Evolutionary conservation across 139 green algal species (phyloP), one percentile per base, ranked within the genome.

Genomic region (Asterochloris sp.): DNA sequence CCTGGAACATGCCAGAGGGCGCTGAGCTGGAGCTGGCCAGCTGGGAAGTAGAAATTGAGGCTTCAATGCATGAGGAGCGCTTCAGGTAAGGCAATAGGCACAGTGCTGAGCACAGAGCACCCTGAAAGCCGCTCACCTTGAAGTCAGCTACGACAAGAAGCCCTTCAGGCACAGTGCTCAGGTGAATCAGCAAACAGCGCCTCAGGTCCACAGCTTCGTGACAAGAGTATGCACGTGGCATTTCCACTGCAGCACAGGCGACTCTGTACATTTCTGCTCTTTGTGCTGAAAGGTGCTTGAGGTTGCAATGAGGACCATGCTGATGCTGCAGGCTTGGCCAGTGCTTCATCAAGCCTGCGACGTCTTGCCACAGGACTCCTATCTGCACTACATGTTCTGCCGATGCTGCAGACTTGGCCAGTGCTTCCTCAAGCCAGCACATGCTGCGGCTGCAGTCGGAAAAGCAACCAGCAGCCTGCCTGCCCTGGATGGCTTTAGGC

Each of bases 41-140:
- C 76, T 94, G 86, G 84, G 85, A 92, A 71, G 28, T 90, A 11
- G 92, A 96, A 82, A 82, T 92, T 14, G 88, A 93, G 78, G 77
- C 79, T 17, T 27, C 77, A 21, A 62, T 95, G 60, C 24, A 73
- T 0, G 54, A 78, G 10, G 83, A 87, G 0, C 77, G 88, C 16
- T 95, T 92, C 88, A 89, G 84, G 87, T 93, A 47, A 68, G 75
- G 12, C 24, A 26, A 23, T 0, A 12, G 67, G 69, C 26, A 67
- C 38, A 79, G 28, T 64, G 17, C 13, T 23, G 23, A 28, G 24
- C 66, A 69, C 74, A 47, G 14, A 1, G 29, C 74, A 63, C 14
- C 74, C 74, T 24, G 11, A 9, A n/a, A 47, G 1, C 23, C 6
- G 23, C 27, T 28, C 24, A 21, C 27, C 17, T 60, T 6, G 9